Evolutionary conservation across 768 basidiomycete species (phyloP).

Genomic region (Dioszegia aurantiaca): DNA sequence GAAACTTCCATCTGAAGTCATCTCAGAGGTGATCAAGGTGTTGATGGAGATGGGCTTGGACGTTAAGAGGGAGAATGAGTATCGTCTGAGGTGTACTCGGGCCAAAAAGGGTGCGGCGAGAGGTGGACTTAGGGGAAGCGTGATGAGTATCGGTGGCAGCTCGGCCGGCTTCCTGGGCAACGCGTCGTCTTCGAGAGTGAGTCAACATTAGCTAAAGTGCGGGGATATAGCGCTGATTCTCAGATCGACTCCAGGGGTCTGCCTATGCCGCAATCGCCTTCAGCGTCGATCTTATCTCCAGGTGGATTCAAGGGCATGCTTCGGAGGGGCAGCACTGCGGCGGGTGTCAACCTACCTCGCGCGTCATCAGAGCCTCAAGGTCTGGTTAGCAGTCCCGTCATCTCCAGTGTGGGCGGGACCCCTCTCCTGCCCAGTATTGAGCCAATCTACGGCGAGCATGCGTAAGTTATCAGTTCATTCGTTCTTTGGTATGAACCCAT

Average conservation of each 20-base stretch:
- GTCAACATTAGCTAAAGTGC: slow-evolving; percentile 49
- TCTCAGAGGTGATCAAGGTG: slow-evolving; percentile 75
- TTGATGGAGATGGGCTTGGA: slow-evolving; percentile 88
- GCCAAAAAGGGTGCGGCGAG: slow-evolving; percentile 57
- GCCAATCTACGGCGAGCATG: slow-evolving; percentile 69
- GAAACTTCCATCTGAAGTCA: slow-evolving; percentile 76
- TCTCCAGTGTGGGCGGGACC: slow-evolving; percentile 36
- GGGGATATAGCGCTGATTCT: slow-evolving; percentile 19
- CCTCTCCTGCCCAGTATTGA: slow-evolving; percentile 55
- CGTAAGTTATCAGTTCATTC: too few relatives aligned
- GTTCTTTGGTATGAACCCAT: too few relatives aligned
- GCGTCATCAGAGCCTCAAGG: slow-evolving; percentile 22
- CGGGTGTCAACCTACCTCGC: slow-evolving; percentile 23
- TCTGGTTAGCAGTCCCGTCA: slow-evolving; percentile 48
- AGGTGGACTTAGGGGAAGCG: slow-evolving; percentile 52
- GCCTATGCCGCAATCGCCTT: slow-evolving; percentile 72
- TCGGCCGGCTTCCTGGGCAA: slow-evolving; percentile 57
- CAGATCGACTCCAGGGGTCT: slow-evolving; percentile 87
- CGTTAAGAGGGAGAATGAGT: slow-evolving; percentile 81
- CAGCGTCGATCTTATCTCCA: slow-evolving; percentile 61
- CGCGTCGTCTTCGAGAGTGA: slow-evolving; percentile 80
- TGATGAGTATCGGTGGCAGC: slow-evolving; percentile 52
- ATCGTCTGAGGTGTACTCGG: slow-evolving; percentile 80
- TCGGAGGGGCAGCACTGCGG: slow-evolving; percentile 82
- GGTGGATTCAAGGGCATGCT: slow-evolving; percentile 83